These are phyloP conservation scores for Biancaea sappan DNA, from an alignment of 306 rosid genomes.

Conservation along the genomic window DNA sequence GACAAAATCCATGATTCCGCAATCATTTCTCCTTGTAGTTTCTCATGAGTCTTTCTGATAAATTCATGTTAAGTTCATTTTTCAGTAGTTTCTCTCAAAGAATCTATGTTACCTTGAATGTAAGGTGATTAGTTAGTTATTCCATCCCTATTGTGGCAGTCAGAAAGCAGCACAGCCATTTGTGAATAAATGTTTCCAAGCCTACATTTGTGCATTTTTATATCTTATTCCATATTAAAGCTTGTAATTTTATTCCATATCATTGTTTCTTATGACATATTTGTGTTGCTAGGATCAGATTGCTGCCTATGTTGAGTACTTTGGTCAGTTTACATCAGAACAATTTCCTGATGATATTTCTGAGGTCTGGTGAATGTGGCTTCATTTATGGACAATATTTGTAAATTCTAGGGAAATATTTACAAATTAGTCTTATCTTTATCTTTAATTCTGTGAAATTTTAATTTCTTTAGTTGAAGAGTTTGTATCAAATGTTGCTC, in stretches of 20 bases:
- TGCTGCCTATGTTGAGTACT: conserved; percentile 93
- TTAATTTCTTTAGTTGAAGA: not conserved
- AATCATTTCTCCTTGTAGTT: not conserved
- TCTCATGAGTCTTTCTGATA: not conserved
- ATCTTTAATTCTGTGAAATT: not conserved
- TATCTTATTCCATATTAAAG: not conserved
- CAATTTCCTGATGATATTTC: conserved; percentile 88
- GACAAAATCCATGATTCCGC: not conserved
- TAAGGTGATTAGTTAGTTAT: not conserved
- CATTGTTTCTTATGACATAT: conserved; percentile 29
- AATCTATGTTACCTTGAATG: not conserved
- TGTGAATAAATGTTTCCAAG: conserved; percentile 12
- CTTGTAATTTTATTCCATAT: conserved; percentile 13
- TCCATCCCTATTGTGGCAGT: not conserved
- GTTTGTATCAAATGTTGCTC: conserved; percentile 23
- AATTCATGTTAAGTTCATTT: not conserved
- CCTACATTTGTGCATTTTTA: not conserved
- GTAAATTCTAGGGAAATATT: conserved; percentile 8
- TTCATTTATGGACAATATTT: not conserved
- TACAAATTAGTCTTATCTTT: conserved; percentile 11
- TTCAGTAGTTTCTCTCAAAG: not conserved
- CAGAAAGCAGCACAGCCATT: not conserved
- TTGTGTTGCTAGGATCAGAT: conserved; percentile 69
- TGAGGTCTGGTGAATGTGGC: conserved; percentile 57
- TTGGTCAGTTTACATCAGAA: conserved; percentile 93